Base-by-base conservation (phyloP, 2,329 filamentous ascomycete species). In the Botryosphaeria dothidea region DNA sequence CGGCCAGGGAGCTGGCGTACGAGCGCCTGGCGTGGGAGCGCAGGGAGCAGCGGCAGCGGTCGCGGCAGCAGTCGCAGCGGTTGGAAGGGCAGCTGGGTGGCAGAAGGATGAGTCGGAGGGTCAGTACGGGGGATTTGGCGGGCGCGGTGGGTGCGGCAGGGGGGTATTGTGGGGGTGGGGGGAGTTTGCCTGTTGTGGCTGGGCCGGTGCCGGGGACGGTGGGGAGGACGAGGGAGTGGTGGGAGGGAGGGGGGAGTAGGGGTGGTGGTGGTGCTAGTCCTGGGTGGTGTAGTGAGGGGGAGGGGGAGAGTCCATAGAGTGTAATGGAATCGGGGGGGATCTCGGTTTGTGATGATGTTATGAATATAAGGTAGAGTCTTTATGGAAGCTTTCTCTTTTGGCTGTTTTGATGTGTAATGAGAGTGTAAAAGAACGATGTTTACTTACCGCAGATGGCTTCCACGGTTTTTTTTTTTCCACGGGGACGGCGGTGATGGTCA, bases 11-110 rank as follows among this genome's bases (percentile, higher is more conserved):
- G 57, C 71, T 72, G 66, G 79, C 80, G 21, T 71, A 76, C 29
- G 69, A 73, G 64, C 69, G 80, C 61, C 65, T 82, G 62, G 75
- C 75, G 60, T 49, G 76, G 41, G 80, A 82, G 72, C 72, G 73
- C 64, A 69, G 72, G 62, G 76, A 72, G n/a, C 48, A 17, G 49
- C 27, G 9, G 27, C 27, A 23, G 29, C 3, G 27, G 29, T 17
- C 21, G 21, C 23, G 17, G 38, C 38, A 41, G 15, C 38, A 41
- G 38, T 4, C 5, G 17, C 38, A 41, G 38, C 38, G 17, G 17
- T 13, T 13, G 38, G 8, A 41, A 41, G 8, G 17, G 38, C 38
- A 41, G 6, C 9, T 4, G 38, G 8, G 17, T 15, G 38, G 38
- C 11, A 41, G 38, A 13, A 15, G 38, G 11, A 41, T 41, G 38